Evolutionary conservation across 352 stramenopile species (phyloP).

Genomic region (Globisporangium barbulae): DNA sequence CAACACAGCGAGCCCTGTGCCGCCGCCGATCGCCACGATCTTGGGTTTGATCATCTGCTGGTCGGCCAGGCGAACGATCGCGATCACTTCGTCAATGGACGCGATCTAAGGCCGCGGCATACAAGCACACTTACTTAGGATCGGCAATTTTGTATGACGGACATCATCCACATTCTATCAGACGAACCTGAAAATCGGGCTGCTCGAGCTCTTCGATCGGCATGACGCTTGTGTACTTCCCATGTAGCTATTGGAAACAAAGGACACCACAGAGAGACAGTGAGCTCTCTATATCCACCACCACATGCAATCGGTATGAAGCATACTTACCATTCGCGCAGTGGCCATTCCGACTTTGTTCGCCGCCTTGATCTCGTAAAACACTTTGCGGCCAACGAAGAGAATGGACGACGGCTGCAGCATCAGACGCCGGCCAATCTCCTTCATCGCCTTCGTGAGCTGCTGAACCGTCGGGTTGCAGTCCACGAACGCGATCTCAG

Average conservation of each 20-base stretch:
- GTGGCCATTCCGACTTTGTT: conserved; percentile 80
- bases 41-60: conserved; percentile 80
- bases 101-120: conserved; percentile 41
- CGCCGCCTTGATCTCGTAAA: conserved; percentile 85
- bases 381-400: conserved; percentile 81
- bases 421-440: conserved; percentile 54
- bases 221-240: conserved; percentile 85
- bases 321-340: conserved; percentile 56
- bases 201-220: conserved; percentile 82
- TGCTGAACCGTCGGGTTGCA: conserved; percentile 61
- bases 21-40: conserved; percentile 79
- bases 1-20: conserved; percentile 76
- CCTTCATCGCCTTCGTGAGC: conserved; percentile 73
- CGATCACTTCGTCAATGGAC: conserved; percentile 70
- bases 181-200: conserved; percentile 65
- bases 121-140: neutral
- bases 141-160: neutral
- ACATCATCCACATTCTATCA: neutral
- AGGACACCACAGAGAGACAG: neutral
- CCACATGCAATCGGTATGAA: neutral
- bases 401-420: conserved; percentile 71
- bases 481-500: conserved; percentile 59
- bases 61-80: conserved; percentile 73
- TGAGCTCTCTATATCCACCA: neutral
- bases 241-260: conserved; percentile 49